Evolutionary conservation across 1,284 basidiomycete genomes (phyloP).

Genomic region (Sporisorium iseilematis-ciliati): DNA sequence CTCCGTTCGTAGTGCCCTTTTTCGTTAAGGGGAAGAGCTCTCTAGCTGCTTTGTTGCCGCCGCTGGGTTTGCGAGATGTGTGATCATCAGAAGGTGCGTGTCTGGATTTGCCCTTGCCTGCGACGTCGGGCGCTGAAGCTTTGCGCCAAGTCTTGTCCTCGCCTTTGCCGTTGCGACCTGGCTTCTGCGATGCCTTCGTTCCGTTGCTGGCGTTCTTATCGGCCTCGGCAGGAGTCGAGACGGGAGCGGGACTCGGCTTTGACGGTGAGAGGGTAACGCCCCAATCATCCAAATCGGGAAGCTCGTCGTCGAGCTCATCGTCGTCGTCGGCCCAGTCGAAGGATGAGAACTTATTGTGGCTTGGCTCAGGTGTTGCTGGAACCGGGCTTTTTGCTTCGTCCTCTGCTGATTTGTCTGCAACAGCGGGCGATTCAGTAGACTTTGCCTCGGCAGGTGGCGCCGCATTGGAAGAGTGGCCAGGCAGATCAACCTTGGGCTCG

Average conservation of each 20-base stretch:
- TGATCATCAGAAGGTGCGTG: background rate
- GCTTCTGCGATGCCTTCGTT: background rate
- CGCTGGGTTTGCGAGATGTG: background rate
- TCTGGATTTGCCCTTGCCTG: background rate
- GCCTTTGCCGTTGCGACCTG: background rate
- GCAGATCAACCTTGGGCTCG: slow-evolving; percentile 31
- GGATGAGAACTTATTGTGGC: slow-evolving; percentile 12
- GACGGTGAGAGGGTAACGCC: slow-evolving; percentile 41
- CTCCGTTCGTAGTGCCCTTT: background rate
- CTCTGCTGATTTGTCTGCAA: background rate
- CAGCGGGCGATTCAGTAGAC: background rate
- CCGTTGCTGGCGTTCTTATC: slow-evolving; percentile 2
- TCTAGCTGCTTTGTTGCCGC: background rate
- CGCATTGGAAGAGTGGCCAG: background rate
- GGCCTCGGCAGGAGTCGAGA: background rate
- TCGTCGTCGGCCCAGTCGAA: slow-evolving; percentile 63
- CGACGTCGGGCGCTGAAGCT: background rate
- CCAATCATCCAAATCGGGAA: slow-evolving; percentile 61
- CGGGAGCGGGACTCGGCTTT: slow-evolving; percentile 20
- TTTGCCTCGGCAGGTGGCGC: no score
- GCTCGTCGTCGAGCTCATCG: slow-evolving; percentile 55
- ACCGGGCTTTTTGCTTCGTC: background rate
- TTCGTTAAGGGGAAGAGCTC: slow-evolving; percentile 11
- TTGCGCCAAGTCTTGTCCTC: slow-evolving; percentile 5
- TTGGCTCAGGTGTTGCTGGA: slow-evolving; percentile 13